Percentiles rank a stretch among this genome's conserved stretches.
Conservation (phyloP, 352 stramenopile species). For the Phytopythium delawarense region DNA sequence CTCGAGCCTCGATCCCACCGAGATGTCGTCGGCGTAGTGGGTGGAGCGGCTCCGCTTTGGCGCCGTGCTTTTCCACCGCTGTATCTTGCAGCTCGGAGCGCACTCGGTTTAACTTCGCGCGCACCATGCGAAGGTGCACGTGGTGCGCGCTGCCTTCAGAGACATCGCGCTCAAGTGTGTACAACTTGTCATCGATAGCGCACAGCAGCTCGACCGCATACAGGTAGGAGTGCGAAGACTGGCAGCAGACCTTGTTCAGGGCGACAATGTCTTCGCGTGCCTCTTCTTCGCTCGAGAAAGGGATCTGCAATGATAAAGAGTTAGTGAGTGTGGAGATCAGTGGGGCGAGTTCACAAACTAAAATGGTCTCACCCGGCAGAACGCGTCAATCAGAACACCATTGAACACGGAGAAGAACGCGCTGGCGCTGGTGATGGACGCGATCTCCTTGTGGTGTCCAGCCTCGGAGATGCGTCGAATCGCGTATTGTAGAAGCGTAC, state of each 20-base stretch:
- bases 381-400: conserved; percentile 69
- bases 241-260: conserved; percentile 81
- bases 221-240: conserved; percentile 81
- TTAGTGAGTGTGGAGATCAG: neutral
- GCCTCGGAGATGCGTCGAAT: conserved; percentile 84
- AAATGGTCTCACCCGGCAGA: conserved; percentile 47
- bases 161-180: conserved; percentile 38
- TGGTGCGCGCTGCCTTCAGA: conserved; percentile 22
- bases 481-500: conserved; percentile 79
- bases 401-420: conserved; percentile 86
- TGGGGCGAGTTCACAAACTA: too few relatives aligned
- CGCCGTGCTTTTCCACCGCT: conserved; percentile 55
- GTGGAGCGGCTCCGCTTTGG: conserved; percentile 69
- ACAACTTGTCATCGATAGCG: conserved; percentile 68
- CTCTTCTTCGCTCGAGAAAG: conserved; percentile 78
- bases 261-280: conserved; percentile 61
- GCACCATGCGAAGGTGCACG: conserved; percentile 45
- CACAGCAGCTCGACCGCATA: conserved; percentile 77
- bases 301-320: conserved; percentile 43
- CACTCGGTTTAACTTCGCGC: conserved; percentile 70
- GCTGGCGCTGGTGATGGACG: conserved; percentile 79
- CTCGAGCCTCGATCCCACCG: conserved; percentile 54
- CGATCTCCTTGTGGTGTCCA: conserved; percentile 86
- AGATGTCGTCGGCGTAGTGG: conserved; percentile 46
- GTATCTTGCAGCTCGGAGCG: conserved; percentile 74